Evolutionary conservation across 768 basidiomycete genomes (phyloP).

Genomic region (Termitomyces sp.): DNA sequence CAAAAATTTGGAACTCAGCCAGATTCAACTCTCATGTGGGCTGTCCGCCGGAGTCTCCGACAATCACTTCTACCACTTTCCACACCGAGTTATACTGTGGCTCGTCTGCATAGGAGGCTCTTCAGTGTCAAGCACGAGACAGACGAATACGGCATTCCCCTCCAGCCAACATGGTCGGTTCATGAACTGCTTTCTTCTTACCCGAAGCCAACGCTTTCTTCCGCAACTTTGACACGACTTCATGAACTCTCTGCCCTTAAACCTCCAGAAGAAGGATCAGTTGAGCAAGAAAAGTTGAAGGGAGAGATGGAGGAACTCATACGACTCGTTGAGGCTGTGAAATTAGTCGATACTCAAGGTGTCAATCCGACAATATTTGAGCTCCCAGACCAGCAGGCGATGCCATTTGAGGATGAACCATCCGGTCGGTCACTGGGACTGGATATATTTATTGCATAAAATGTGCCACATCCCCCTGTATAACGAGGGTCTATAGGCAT

Average conservation of each 20-base stretch:
- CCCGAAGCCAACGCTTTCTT: conserved; percentile 55
- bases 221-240: conserved; percentile 53
- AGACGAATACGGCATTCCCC: conserved; percentile 61
- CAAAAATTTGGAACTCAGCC: conserved; percentile 21
- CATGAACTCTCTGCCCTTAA: conserved; percentile 70
- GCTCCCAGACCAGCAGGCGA: conserved; percentile 24
- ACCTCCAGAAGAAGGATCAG: conserved; percentile 55
- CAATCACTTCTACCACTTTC: conserved; percentile 7
- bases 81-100: conserved; percentile 5
- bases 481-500: not conserved
- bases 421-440: conserved; percentile 51
- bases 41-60: conserved; percentile 18
- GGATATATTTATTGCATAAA: conserved; percentile 88
- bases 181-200: conserved; percentile 72
- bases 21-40: conserved; percentile 12
- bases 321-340: conserved; percentile 77
- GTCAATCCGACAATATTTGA: conserved; percentile 25
- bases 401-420: conserved; percentile 5
- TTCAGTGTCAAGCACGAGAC: conserved; percentile 20
- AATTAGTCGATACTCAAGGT: conserved; percentile 44
- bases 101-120: conserved; percentile 1
- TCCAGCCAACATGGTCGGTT: conserved; percentile 75
- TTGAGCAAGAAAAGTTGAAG: conserved; percentile 45
- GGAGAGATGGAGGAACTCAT: conserved; percentile 65
- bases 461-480: conserved; percentile 92